Percentiles rank a stretch among this genome's conserved stretches.
Conservation (phyloP, 2,329 filamentous ascomycete genomes). For the Colletotrichum tabaci region DNA sequence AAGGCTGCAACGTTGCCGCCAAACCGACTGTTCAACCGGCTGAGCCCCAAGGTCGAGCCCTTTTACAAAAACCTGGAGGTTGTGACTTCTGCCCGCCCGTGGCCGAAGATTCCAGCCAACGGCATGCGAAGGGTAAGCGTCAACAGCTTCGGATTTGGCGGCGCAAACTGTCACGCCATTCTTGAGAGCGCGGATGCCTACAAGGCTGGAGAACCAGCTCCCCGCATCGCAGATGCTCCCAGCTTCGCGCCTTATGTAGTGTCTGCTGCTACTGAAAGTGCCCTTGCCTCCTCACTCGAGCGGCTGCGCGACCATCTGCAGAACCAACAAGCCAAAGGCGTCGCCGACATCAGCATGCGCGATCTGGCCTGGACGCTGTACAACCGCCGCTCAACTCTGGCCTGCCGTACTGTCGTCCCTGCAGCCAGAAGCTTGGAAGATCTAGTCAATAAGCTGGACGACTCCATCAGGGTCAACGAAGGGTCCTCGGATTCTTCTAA, state of each 20-base stretch:
- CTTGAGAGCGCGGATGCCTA: constrained; percentile 43
- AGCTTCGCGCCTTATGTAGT: too few species aligned
- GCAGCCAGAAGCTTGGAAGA: neutral
- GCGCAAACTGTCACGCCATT: constrained; percentile 60
- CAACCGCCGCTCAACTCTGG: neutral
- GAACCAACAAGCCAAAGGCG: too few species aligned
- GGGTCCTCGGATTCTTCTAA: too few species aligned
- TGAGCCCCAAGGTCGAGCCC: constrained; percentile 48
- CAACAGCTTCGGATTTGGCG: constrained; percentile 61
- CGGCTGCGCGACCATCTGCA: too few species aligned
- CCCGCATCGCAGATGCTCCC: too few species aligned
- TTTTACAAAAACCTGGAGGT: constrained; percentile 45
- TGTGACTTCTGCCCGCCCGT: constrained; percentile 25
- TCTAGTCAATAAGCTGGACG: neutral
- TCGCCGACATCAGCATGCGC: neutral
- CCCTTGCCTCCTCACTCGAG: too few species aligned
- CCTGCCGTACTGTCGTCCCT: neutral
- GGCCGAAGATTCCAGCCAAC: constrained; percentile 40
- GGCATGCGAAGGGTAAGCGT: constrained; percentile 13
- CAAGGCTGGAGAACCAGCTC: too few species aligned
- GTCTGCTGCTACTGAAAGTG: too few species aligned
- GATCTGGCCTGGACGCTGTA: neutral
- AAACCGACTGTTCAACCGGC: constrained; percentile 49
- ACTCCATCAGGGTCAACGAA: too few species aligned
- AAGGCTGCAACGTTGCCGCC: constrained; percentile 45